phyloP scores from a whole-genome alignment of 352 stramenopile species.

The Elongisporangium senticosum region DNA sequence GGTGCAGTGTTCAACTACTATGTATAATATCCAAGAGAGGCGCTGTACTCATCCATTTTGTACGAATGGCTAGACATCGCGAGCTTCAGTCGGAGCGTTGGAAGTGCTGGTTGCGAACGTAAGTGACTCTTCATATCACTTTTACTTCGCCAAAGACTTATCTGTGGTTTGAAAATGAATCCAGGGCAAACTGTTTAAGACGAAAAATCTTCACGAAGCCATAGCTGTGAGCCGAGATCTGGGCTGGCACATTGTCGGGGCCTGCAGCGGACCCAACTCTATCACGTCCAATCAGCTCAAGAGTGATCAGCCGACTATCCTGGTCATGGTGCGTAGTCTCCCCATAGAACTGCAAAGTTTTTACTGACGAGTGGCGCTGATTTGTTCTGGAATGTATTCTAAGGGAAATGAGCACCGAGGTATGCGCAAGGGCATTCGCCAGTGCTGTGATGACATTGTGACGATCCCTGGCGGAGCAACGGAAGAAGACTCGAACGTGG shows the following conservation, averaged over 20 bases:
- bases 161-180: neutral
- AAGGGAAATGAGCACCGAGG: conserved; percentile 78
- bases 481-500: conserved; percentile 58
- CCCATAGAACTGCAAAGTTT: neutral
- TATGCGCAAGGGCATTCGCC: conserved; percentile 63
- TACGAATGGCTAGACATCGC: conserved; percentile 28
- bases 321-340: conserved; percentile 60
- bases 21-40: neutral
- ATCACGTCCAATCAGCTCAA: conserved; percentile 51
- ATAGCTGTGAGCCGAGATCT: conserved; percentile 58
- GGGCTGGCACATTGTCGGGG: conserved; percentile 68
- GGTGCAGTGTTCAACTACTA: conserved; percentile 11
- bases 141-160: neutral
- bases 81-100: conserved; percentile 65
- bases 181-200: conserved; percentile 61
- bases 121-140: conserved; percentile 1
- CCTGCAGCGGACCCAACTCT: conserved; percentile 66
- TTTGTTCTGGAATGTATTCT: neutral
- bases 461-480: conserved; percentile 56
- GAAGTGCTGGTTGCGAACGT: conserved; percentile 78
- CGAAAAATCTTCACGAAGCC: conserved; percentile 61
- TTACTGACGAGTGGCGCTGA: neutral
- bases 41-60: neutral
- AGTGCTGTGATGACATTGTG: conserved; percentile 69
- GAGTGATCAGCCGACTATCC: conserved; percentile 53